Evolutionary conservation across 768 basidiomycete species (phyloP), one percentile per base, ranked within the genome.

Genomic region (Termitomyces sp.): DNA sequence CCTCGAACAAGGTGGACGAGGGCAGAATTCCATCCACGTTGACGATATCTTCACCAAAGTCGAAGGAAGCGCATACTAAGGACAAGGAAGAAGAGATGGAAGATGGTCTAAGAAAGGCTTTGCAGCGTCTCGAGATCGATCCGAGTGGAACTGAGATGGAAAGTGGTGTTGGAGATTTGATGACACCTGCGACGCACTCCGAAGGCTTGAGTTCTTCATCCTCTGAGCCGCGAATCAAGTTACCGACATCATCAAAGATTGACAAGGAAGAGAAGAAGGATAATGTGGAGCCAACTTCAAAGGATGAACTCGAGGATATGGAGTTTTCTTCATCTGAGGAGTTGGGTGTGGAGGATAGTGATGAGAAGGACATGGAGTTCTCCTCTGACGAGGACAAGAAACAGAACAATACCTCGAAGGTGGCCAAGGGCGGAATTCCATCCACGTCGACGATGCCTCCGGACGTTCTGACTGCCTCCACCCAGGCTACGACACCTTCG

Each of bases 311-410:
- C n/a, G 27, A 40, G 19, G 51, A 56, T 43, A 54, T 54, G 53
- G 44, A 54, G 44, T 54, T 54, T 44, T 56, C 55, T 8, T 44
- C 48, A n/a, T 45, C 57, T 1, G 37, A 52, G 9, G 38, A 31
- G 17, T 48, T 46, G 7, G 25, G 9, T 32, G 12, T n/a, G 17
- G 49, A 27, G 9, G 57, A 58, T 23, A 21, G 7, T 32, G 47
- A 35, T n/a, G 47, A 38, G 40, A 53, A 52, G 23, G 57, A 58
- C 42, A 59, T 54, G 58, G 47, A 48, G 31, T 59, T 59, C 25
- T 58, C 51, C 4, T 43, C 32, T 6, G 53, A 54, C 5, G 41
- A 59, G 8, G 55, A 55, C 27, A 42, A 29, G 51, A 19, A 53
- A 31, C 12, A 29, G 19, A 50, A 23, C 3, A 35, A 25, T 16